phyloP scores from a whole-genome alignment of 148 eudicot species.

The Chenopodium formosanum region DNA sequence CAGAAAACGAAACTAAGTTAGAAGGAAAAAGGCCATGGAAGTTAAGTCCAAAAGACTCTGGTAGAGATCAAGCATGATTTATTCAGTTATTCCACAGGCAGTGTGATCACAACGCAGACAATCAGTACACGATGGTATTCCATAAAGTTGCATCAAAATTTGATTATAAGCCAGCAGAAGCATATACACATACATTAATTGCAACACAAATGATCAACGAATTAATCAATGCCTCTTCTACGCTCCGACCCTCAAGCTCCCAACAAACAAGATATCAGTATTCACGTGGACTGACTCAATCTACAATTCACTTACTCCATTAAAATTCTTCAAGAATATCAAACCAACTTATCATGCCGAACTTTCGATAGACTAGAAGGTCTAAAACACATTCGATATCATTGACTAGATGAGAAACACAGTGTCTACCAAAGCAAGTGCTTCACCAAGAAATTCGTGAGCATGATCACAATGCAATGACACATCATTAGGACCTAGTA shows the following conservation, averaged over 20 bases:
- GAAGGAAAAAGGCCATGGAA: background rate
- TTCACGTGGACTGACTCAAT: background rate
- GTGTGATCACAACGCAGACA: background rate
- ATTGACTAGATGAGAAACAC: background rate
- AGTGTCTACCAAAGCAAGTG: background rate
- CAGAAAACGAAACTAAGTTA: background rate
- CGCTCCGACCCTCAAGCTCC: background rate
- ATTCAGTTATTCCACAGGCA: background rate
- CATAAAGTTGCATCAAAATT: background rate
- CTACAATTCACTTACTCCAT: conserved; percentile 1
- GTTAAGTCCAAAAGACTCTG: background rate
- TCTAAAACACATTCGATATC: background rate
- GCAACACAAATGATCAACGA: background rate
- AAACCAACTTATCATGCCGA: background rate
- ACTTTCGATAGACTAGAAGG: background rate
- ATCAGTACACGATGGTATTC: background rate
- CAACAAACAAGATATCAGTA: background rate
- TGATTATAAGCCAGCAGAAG: background rate
- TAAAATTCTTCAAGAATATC: background rate
- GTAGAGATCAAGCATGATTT: background rate
- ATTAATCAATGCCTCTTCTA: background rate
- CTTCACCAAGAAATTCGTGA: background rate
- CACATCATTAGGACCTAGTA: background rate
- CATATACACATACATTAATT: background rate
- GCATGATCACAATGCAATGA: conserved; percentile 4